Conservation (phyloP, 257 asterid species). For the Plantago elongata region DNA sequence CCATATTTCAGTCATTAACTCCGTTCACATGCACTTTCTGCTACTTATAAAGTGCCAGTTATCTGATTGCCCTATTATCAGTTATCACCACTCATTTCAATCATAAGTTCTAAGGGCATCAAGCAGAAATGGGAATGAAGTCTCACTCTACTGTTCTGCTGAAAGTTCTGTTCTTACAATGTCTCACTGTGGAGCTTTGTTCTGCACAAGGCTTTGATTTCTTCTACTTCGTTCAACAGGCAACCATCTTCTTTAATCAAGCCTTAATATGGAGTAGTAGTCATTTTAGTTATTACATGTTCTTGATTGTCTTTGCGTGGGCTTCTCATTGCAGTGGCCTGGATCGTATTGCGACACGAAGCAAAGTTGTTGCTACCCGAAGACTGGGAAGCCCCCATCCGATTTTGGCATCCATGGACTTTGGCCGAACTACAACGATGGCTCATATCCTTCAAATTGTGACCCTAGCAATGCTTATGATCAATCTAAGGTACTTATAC, state of each 20-base stretch:
- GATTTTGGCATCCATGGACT: slow-evolving; percentile 57
- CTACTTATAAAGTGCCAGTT: no score
- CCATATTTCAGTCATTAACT: no score
- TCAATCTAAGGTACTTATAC: slow-evolving; percentile 22
- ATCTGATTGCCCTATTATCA: no score
- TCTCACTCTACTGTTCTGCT: neutral
- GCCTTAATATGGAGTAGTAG: no score
- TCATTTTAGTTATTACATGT: no score
- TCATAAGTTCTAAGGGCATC: no score
- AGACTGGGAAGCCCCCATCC: slow-evolving; percentile 43
- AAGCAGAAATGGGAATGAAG: neutral
- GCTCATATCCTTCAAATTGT: slow-evolving; percentile 47
- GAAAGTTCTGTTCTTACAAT: neutral
- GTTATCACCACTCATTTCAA: neutral
- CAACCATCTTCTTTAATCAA: neutral
- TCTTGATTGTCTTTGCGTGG: no score
- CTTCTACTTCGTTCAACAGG: slow-evolving; percentile 17
- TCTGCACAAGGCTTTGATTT: slow-evolving; percentile 9
- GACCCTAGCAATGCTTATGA: slow-evolving; percentile 23
- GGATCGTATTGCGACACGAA: slow-evolving; percentile 42
- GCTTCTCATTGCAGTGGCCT: slow-evolving; percentile 36
- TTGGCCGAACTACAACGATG: slow-evolving; percentile 48
- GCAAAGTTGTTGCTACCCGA: slow-evolving; percentile 46
- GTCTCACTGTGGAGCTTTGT: neutral
- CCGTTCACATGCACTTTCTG: no score